Evolutionary conservation across 1,284 basidiomycete genomes (phyloP).

Genomic region (Exobasidium cylindrosporum): DNA sequence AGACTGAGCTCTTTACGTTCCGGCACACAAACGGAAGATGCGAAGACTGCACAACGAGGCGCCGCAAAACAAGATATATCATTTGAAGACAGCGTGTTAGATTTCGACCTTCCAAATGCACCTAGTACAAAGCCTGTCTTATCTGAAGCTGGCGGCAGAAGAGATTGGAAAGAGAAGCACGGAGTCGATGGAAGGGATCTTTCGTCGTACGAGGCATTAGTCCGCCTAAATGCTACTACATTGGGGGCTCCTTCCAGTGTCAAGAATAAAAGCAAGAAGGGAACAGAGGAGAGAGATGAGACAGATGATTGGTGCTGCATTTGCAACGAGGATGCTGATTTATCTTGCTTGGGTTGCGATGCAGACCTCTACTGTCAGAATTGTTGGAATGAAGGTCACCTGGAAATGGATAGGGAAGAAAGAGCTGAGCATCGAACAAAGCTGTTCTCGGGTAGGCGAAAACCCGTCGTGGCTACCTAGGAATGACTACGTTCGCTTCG

Average conservation of each 20-base stretch:
- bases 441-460: background rate
- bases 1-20: background rate
- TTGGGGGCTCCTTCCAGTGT: constrained; percentile 3
- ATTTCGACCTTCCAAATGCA: constrained; percentile 8
- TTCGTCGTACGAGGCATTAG: constrained; percentile 3
- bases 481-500: no score
- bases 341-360: constrained; percentile 14
- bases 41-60: background rate
- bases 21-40: background rate
- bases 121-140: constrained; percentile 2
- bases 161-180: background rate
- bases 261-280: background rate
- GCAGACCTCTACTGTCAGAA: constrained; percentile 8
- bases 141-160: background rate
- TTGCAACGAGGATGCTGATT: constrained; percentile 11
- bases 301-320: constrained; percentile 16
- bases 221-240: constrained; percentile 1
- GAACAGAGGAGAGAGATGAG: constrained; percentile 5
- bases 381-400: constrained; percentile 15
- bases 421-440: background rate
- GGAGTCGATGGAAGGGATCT: constrained; percentile 4
- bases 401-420: constrained; percentile 10
- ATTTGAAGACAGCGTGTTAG: background rate
- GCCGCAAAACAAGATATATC: background rate
- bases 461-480: background rate